Evolutionary conservation across 192 early-diverging fungal species (phyloP).

Genomic region (Radiomyces spectabilis): DNA sequence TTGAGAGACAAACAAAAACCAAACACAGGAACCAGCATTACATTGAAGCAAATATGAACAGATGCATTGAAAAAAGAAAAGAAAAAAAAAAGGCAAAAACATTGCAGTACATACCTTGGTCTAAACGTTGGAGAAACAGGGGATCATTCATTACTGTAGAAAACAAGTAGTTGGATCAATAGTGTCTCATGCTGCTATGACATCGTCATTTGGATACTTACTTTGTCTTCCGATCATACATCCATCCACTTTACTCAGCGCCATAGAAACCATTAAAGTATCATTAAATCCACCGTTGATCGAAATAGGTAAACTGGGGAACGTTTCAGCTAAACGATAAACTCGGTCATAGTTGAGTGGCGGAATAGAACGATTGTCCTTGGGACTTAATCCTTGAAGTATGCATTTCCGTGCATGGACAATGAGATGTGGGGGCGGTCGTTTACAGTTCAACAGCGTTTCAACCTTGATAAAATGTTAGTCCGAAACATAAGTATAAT

Average conservation of each 20-base stretch:
- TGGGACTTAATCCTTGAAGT: constrained; percentile 56
- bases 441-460: constrained; percentile 6
- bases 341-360: constrained; percentile 56
- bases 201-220: no score
- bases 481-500: neutral
- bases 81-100: neutral
- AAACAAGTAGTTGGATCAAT: no score
- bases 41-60: no score
- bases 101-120: constrained; percentile 29
- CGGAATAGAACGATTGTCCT: constrained; percentile 61
- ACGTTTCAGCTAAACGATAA: constrained; percentile 40
- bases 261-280: constrained; percentile 33
- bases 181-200: no score
- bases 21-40: no score
- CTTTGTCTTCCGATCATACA: constrained; percentile 68
- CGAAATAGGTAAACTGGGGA: constrained; percentile 44
- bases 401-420: constrained; percentile 67
- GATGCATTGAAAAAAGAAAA: no score
- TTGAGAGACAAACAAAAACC: no score
- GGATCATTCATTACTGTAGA: constrained; percentile 53
- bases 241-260: constrained; percentile 46
- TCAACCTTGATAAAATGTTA: constrained; percentile 8
- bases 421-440: constrained; percentile 43
- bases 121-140: constrained; percentile 54
- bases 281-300: constrained; percentile 65